phyloP scores from a whole-genome alignment of 1,284 basidiomycete species.

The Salmacisia buchloeana region DNA sequence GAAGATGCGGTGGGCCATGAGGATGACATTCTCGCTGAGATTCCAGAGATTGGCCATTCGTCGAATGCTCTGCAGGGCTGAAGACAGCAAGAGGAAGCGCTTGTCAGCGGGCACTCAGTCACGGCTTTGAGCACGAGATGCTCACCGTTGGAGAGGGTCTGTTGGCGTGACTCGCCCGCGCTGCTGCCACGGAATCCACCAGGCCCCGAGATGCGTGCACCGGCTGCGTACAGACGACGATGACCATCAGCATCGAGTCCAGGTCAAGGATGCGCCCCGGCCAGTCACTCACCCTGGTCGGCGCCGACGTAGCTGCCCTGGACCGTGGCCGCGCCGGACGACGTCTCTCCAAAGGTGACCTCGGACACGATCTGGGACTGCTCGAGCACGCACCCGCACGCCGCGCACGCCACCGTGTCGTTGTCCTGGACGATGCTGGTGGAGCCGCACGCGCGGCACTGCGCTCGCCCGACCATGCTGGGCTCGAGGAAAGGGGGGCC shows the following conservation, averaged over 20 bases:
- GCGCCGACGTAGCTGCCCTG: conserved; percentile 91
- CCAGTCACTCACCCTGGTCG: conserved; percentile 72
- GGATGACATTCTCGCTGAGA: neutral
- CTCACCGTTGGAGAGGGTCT: conserved; percentile 79
- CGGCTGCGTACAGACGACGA: conserved; percentile 9
- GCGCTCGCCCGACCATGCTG: conserved; percentile 17
- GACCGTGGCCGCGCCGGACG: conserved; percentile 85
- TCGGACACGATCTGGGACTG: conserved; percentile 91
- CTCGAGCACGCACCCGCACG: conserved; percentile 65
- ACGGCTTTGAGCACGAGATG: neutral
- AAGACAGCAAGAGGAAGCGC: neutral
- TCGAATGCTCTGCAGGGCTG: conserved; percentile 75
- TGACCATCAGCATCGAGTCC: neutral
- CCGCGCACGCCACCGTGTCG: conserved; percentile 39
- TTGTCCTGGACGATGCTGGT: conserved; percentile 37
- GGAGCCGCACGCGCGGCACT: conserved; percentile 41
- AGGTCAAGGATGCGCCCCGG: neutral
- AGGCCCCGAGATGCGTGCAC: conserved; percentile 41
- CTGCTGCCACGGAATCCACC: conserved; percentile 43
- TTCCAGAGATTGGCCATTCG: conserved; percentile 1
- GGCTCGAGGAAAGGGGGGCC: too few species aligned
- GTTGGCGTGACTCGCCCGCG: conserved; percentile 59
- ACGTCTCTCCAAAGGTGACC: conserved; percentile 87
- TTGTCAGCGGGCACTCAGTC: neutral
- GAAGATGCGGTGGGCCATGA: conserved; percentile 80